Conservation (phyloP, 805 yeast species). For the Kuraishia floccosa region DNA sequence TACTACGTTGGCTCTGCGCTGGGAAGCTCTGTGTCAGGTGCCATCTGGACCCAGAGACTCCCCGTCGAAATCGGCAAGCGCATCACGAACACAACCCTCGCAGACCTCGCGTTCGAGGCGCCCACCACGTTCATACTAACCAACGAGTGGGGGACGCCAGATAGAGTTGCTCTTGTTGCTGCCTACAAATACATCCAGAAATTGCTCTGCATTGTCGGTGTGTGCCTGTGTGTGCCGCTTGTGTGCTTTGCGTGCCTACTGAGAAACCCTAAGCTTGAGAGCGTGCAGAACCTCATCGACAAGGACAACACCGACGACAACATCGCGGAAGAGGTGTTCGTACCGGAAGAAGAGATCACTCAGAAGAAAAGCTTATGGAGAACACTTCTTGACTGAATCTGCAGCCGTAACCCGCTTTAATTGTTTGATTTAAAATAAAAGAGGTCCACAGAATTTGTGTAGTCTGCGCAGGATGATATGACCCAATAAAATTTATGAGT, state of each 20-base stretch:
- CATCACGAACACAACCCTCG: slow-evolving; percentile 25
- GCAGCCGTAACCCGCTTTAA: too few relatives aligned
- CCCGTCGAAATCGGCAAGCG: slow-evolving; percentile 29
- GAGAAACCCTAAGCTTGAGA: slow-evolving; percentile 25
- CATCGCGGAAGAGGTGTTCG: too few relatives aligned
- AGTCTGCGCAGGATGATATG: too few relatives aligned
- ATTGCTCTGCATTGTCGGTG: slow-evolving; percentile 42
- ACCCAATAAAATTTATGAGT: too few relatives aligned
- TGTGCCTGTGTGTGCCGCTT: slow-evolving; percentile 43
- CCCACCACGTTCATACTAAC: slow-evolving; percentile 38
- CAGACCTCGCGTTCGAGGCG: slow-evolving; percentile 32
- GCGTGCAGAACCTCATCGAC: slow-evolving; percentile 9
- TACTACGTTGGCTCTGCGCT: slow-evolving; percentile 55
- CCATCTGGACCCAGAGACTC: slow-evolving; percentile 56
- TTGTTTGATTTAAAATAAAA: too few relatives aligned
- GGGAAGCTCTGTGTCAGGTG: slow-evolving; percentile 57
- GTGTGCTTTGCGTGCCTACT: slow-evolving; percentile 33
- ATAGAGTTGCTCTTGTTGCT: slow-evolving; percentile 41
- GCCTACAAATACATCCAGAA: slow-evolving; percentile 53
- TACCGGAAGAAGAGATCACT: too few relatives aligned
- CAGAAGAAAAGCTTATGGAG: too few relatives aligned
- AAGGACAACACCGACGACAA: slow-evolving; percentile 1
- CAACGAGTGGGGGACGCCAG: slow-evolving; percentile 54
- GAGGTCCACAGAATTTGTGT: too few relatives aligned
- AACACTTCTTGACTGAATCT: too few relatives aligned